Conservation (phyloP, 2,329 filamentous ascomycete genomes). For the Calonectria naviculata region DNA sequence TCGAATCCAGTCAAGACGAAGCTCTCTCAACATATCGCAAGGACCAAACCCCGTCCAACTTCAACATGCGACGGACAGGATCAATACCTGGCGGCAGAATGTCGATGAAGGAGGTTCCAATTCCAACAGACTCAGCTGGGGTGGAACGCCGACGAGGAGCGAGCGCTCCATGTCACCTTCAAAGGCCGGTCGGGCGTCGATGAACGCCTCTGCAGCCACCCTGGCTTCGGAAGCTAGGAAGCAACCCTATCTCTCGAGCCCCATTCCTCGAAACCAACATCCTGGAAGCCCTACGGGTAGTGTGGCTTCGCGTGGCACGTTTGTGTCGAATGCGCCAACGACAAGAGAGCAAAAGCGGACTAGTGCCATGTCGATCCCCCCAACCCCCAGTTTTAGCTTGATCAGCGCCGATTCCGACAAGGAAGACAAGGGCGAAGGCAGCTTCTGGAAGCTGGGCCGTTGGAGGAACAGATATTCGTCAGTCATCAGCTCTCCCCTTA, state of each 20-base stretch:
- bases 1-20: constrained; percentile 61
- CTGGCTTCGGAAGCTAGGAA: constrained; percentile 59
- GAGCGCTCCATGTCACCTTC: constrained; percentile 68
- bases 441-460: constrained; percentile 69
- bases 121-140: constrained; percentile 46
- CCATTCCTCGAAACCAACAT: constrained; percentile 30
- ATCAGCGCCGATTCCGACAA: constrained; percentile 48
- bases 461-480: constrained; percentile 57
- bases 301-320: constrained; percentile 37
- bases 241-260: constrained; percentile 52
- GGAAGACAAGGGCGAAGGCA: constrained; percentile 53
- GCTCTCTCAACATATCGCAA: constrained; percentile 58
- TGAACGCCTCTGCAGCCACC: constrained; percentile 51
- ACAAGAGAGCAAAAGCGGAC: constrained; percentile 41
- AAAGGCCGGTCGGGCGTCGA: constrained; percentile 53
- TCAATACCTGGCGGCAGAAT: constrained; percentile 87
- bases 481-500: constrained; percentile 35
- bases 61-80: constrained; percentile 72
- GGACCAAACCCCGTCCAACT: constrained; percentile 41
- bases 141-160: constrained; percentile 55
- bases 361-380: constrained; percentile 49
- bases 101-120: constrained; percentile 52
- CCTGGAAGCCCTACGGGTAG: constrained; percentile 55
- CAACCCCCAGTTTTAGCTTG: constrained; percentile 67
- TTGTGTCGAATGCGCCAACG: constrained; percentile 26